Conservation (phyloP, 768 basidiomycete species). For the Glaciozyma martinii region DNA sequence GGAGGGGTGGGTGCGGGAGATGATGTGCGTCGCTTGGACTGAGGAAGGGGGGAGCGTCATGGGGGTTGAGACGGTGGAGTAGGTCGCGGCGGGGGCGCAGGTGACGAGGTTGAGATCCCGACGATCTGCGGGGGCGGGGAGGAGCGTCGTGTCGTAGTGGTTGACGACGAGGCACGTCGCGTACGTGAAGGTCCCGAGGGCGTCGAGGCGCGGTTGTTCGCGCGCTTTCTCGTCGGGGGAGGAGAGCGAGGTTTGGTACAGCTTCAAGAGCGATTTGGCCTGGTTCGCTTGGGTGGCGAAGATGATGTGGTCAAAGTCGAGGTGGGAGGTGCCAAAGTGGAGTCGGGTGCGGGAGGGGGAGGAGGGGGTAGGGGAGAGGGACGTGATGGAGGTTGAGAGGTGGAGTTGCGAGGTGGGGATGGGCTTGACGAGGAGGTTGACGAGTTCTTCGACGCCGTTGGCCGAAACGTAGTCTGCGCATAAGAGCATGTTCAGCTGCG, state of each 20-base stretch:
- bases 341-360: neutral
- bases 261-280: constrained; percentile 48
- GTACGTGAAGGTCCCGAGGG: constrained; percentile 52
- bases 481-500: constrained; percentile 62
- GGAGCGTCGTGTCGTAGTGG: constrained; percentile 55
- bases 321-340: neutral
- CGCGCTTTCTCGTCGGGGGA: neutral
- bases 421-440: constrained; percentile 46
- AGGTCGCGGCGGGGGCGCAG: neutral
- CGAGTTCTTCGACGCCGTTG: constrained; percentile 55
- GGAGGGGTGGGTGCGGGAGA: constrained; percentile 38
- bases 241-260: constrained; percentile 9
- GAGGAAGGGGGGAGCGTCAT: constrained; percentile 44
- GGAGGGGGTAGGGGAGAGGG: constrained; percentile 40
- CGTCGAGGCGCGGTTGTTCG: constrained; percentile 37
- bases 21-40: constrained; percentile 64
- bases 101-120: constrained; percentile 57
- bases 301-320: constrained; percentile 54
- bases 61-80: neutral
- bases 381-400: constrained; percentile 48
- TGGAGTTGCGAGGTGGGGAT: constrained; percentile 48
- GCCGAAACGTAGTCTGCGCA: constrained; percentile 58
- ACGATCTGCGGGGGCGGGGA: constrained; percentile 50
- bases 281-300: constrained; percentile 67
- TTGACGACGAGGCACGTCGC: constrained; percentile 49